Conservation (phyloP, 1,139 yeast genomes). For the Kurtzmaniella natalensis region DNA sequence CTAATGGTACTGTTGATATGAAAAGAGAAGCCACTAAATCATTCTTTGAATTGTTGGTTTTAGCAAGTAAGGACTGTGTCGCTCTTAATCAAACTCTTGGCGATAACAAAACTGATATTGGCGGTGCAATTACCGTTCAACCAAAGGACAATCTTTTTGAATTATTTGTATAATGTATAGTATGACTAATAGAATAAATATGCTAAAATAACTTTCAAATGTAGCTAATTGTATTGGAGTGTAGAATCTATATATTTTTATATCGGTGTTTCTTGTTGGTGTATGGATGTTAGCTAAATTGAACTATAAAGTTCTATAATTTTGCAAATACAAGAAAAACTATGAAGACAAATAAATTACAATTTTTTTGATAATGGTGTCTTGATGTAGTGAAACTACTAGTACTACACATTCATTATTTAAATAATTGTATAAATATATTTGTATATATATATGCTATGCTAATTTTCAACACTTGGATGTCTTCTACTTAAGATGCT, state of each 20-base stretch:
- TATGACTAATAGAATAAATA: neutral
- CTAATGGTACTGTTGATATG: slow-evolving; percentile 24
- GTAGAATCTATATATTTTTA: neutral
- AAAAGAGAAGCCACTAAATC: slow-evolving; percentile 66
- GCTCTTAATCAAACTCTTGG: slow-evolving; percentile 49
- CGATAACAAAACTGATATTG: slow-evolving; percentile 32
- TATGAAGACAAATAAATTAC: too few relatives aligned
- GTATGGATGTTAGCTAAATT: too few relatives aligned
- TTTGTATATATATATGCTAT: too few relatives aligned
- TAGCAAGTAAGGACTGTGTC: slow-evolving; percentile 76
- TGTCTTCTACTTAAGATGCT: too few relatives aligned
- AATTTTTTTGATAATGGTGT: too few relatives aligned
- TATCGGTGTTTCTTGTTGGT: neutral
- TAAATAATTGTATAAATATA: too few relatives aligned
- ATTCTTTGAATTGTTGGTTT: slow-evolving; percentile 77
- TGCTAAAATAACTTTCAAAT: neutral
- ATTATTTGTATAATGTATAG: slow-evolving; percentile 25
- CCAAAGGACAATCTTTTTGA: slow-evolving; percentile 48
- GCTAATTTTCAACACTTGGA: too few relatives aligned
- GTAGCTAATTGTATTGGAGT: too few relatives aligned
- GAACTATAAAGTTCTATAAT: too few relatives aligned
- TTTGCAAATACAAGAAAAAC: too few relatives aligned
- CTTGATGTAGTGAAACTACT: too few relatives aligned
- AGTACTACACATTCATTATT: too few relatives aligned
- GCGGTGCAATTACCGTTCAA: slow-evolving; percentile 54